These are phyloP conservation scores for Silene latifolia DNA, from an alignment of 148 eudicot genomes.

Conservation along the genomic window DNA sequence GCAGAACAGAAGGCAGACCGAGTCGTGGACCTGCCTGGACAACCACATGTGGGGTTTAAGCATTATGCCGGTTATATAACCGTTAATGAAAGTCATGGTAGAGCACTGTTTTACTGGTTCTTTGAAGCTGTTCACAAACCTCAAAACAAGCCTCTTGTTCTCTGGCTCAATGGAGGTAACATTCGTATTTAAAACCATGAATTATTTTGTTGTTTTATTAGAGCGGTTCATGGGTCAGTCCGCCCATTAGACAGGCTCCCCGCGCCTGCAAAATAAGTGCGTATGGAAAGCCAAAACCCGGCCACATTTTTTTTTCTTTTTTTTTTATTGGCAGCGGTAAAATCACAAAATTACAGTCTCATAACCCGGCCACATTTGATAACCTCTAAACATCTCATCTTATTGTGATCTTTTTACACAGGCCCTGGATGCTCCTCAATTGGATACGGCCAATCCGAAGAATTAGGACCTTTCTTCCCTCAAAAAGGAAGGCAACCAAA, in stretches of 20 bases:
- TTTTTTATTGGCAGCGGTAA: too few species aligned
- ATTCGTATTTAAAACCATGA: not conserved
- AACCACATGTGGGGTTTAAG: constrained; percentile 66
- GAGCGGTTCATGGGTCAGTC: too few species aligned
- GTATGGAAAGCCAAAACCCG: too few species aligned
- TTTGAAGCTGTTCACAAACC: constrained; percentile 63
- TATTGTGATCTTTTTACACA: constrained; percentile 19
- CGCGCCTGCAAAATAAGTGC: too few species aligned
- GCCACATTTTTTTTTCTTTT: too few species aligned
- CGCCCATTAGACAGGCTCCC: too few species aligned
- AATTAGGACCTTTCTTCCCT: constrained; percentile 68
- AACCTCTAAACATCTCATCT: not conserved
- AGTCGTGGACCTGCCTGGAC: constrained; percentile 64
- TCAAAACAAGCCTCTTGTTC: constrained; percentile 56
- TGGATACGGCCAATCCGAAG: constrained; percentile 67
- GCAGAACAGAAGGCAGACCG: constrained; percentile 55
- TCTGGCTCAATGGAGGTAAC: constrained; percentile 97
- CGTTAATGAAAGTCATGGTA: constrained; percentile 75
- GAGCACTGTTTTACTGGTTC: constrained; percentile 94
- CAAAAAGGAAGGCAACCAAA: constrained; percentile 41
- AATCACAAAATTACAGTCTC: too few species aligned
- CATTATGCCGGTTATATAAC: constrained; percentile 88
- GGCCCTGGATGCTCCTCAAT: constrained; percentile 92
- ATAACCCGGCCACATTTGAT: too few species aligned
- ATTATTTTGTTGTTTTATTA: too few species aligned